phyloP scores from a whole-genome alignment of 805 yeast genomes.

The Hagleromyces aurorensis region DNA sequence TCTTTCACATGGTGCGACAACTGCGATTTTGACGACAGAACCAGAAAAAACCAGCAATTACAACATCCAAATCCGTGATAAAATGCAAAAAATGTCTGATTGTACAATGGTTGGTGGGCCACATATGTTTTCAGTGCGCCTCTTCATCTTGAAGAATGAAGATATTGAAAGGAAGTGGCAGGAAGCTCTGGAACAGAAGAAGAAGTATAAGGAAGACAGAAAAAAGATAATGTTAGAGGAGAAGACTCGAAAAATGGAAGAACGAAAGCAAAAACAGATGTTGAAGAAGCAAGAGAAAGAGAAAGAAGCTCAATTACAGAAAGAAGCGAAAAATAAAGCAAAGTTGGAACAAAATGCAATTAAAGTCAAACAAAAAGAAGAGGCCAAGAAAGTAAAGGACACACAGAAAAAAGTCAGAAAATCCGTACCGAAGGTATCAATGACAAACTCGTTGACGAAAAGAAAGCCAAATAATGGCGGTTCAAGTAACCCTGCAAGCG shows the following conservation, averaged over 20 bases:
- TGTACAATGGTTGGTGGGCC: conserved; percentile 71
- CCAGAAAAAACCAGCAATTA: too few relatives aligned
- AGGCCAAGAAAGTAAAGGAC: conserved; percentile 17
- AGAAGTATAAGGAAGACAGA: conserved; percentile 32
- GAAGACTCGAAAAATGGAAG: conserved; percentile 19
- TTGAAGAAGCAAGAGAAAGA: conserved; percentile 22
- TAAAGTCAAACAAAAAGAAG: conserved; percentile 16
- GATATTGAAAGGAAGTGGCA: conserved; percentile 45
- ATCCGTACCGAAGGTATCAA: conserved; percentile 1
- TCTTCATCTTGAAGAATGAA: conserved; percentile 83
- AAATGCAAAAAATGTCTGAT: conserved; percentile 83
- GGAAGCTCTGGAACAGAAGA: conserved; percentile 32
- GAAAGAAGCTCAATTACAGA: conserved; percentile 10
- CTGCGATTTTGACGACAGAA: too few relatives aligned
- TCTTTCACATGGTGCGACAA: too few relatives aligned
- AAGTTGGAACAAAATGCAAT: conserved; percentile 15
- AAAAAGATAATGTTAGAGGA: conserved; percentile 31
- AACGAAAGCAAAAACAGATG: conserved; percentile 21
- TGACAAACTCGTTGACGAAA: conserved; percentile 1
- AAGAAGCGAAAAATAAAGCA: conserved; percentile 19
- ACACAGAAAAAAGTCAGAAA: conserved; percentile 12
- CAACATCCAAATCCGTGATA: conserved; percentile 49
- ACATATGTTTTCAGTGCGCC: conserved; percentile 65
- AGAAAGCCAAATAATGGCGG: background rate
- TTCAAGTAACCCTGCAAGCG: conserved; percentile 52